Conservation (phyloP, 2,329 filamentous ascomycete genomes). For the Trichoderma koningiopsis region DNA sequence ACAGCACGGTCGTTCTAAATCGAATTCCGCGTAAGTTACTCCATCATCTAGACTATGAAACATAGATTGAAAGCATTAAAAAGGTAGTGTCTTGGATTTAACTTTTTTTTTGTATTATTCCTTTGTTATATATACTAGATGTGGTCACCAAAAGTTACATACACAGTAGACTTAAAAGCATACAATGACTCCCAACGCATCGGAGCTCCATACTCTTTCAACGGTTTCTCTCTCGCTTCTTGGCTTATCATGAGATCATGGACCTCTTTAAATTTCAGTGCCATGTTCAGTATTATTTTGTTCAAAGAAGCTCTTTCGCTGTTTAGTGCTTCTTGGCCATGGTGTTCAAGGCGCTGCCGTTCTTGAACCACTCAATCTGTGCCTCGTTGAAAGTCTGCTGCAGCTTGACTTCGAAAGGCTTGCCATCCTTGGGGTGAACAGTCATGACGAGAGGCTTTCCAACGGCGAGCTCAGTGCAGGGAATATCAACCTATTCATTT, state of each 20-base stretch:
- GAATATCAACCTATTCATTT: slow-evolving; percentile 68
- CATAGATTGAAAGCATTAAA: neutral
- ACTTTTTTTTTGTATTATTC: slow-evolving; percentile 2
- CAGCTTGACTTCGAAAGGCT: slow-evolving; percentile 79
- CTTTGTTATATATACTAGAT: slow-evolving; percentile 25
- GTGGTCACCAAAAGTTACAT: slow-evolving; percentile 22
- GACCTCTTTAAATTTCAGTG: neutral
- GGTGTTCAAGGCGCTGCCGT: slow-evolving; percentile 95
- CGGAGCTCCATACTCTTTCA: neutral
- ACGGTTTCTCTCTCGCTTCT: neutral
- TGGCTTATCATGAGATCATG: neutral
- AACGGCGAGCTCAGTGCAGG: slow-evolving; percentile 85
- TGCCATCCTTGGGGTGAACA: slow-evolving; percentile 88
- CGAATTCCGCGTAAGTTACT: neutral
- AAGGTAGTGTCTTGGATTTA: neutral
- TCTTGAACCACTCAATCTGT: slow-evolving; percentile 99
- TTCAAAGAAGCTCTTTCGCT: slow-evolving; percentile 2
- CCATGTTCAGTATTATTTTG: neutral
- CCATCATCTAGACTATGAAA: neutral
- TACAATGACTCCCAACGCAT: slow-evolving; percentile 9
- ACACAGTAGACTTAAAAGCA: slow-evolving; percentile 10
- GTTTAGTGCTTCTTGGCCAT: slow-evolving; percentile 74
- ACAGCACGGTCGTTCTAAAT: neutral
- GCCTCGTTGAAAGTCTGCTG: slow-evolving; percentile 97
- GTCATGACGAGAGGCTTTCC: slow-evolving; percentile 90